These are phyloP conservation scores for Sarcodon sp. DNA, from an alignment of 768 basidiomycete genomes.

Conservation along the genomic window DNA sequence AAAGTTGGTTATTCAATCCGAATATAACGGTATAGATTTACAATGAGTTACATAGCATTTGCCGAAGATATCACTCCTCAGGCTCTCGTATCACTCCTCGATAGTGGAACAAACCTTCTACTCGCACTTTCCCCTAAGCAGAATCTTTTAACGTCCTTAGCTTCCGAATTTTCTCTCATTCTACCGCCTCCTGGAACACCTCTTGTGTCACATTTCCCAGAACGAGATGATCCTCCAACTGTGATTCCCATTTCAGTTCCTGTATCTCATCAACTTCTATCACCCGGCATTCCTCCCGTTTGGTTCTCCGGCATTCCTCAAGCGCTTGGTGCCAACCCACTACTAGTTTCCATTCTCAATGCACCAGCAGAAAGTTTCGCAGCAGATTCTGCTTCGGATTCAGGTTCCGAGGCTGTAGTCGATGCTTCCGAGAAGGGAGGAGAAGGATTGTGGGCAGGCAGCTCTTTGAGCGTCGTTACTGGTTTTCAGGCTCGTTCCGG, in stretches of 20 bases:
- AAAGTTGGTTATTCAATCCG: constrained; percentile 39
- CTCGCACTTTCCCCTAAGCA: constrained; percentile 69
- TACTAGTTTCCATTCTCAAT: constrained; percentile 69
- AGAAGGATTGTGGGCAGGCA: constrained; percentile 77
- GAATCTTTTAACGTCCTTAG: constrained; percentile 62
- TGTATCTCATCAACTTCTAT: constrained; percentile 28
- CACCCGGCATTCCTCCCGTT: constrained; percentile 38
- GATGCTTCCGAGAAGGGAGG: constrained; percentile 67
- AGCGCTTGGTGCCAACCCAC: constrained; percentile 58
- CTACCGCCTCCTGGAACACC: constrained; percentile 77
- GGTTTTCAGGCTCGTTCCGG: constrained; percentile 82
- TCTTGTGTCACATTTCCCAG: constrained; percentile 77
- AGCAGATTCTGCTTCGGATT: constrained; percentile 45
- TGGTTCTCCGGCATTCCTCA: constrained; percentile 70
- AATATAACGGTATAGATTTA: constrained; percentile 3
- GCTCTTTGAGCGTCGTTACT: constrained; percentile 61
- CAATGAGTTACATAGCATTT: constrained; percentile 29
- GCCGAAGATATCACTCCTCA: constrained; percentile 74
- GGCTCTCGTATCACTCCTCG: constrained; percentile 57
- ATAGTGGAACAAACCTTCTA: constrained; percentile 70
- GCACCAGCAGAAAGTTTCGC: constrained; percentile 71
- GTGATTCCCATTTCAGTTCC: constrained; percentile 54
- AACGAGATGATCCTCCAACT: constrained; percentile 47
- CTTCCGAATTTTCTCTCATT: constrained; percentile 85
- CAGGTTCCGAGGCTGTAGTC: constrained; percentile 46